Base-by-base conservation (phyloP, 305 asterid genomes). In the Fraxinus paxiana region DNA sequence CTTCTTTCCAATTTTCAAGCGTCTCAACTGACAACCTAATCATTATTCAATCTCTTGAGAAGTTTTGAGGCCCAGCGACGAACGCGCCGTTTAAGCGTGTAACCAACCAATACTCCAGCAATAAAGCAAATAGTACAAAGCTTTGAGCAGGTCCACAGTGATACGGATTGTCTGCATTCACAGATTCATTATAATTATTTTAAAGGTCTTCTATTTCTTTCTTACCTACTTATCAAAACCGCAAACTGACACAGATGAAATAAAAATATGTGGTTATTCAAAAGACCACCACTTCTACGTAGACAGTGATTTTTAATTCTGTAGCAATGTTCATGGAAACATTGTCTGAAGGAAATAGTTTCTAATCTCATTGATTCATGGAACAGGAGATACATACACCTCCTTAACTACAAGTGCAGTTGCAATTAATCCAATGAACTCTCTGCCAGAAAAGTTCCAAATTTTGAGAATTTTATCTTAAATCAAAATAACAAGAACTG, bases 131-230 rank as follows among this genome's bases (percentile, higher is more conserved):
- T 20, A 51, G 92, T 91, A 82, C 97, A 88, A 48, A 94, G 88
- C 93, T 94, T 93, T 71, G 98, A 88, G 88, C 97, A 92, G 65
- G 93, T 87, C 97, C 90, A 85, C 30, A 89, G 82, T 4, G 97
- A 87, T 41, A 94, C 88, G 61, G 80, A 78, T 41, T 84, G 88
- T 63, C 98, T 93, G 92, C 91, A 90, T 59, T 37, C 41, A 73
- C 77, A 83, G 22, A 86, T 73, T 74, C 72, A 51, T 37, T 81
- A 43, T 41, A 28, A 67, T 12, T 9, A 65, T 5, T 30, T 67
- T 67, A 67, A 67, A 67, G 22, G 34, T 28, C 38, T 67, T 67
- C 38, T 67, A 67, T 67, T 12, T 26, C 17, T 26, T 67, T 67
- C 5, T 78, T 59, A 78, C 61, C 77, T 61, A 63, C 33, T 35